These are phyloP conservation scores for Geosmithia morbida DNA, from an alignment of 2,329 filamentous ascomycete species.

Conservation along the genomic window DNA sequence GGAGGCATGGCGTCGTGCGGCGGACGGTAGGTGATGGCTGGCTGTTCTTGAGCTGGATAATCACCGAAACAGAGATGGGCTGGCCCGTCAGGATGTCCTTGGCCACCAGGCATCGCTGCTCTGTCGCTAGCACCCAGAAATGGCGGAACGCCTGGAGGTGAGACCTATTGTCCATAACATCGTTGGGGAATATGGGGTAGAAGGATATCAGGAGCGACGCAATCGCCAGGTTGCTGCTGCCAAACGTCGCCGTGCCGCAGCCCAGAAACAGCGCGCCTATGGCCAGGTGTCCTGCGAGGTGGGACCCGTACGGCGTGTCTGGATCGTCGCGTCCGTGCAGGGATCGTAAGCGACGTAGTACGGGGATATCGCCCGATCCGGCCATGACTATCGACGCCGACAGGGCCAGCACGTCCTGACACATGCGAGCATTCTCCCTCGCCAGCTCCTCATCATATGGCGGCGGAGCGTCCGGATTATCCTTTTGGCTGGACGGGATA, in stretches of 20 bases:
- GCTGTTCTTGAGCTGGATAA: slow-evolving; percentile 41
- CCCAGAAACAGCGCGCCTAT: slow-evolving; percentile 84
- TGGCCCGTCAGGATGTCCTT: slow-evolving; percentile 77
- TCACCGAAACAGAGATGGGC: slow-evolving; percentile 60
- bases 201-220: slow-evolving; percentile 80
- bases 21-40: slow-evolving; percentile 20
- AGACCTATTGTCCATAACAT: slow-evolving; percentile 83
- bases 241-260: slow-evolving; percentile 84
- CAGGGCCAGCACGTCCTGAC: slow-evolving; percentile 75
- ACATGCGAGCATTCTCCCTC: slow-evolving; percentile 73
- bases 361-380: slow-evolving; percentile 75
- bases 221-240: slow-evolving; percentile 74
- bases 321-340: slow-evolving; percentile 77
- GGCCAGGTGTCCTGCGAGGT: slow-evolving; percentile 83
- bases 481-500: slow-evolving; percentile 24
- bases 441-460: slow-evolving; percentile 76
- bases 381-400: slow-evolving; percentile 86
- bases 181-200: slow-evolving; percentile 82
- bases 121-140: slow-evolving; percentile 89
- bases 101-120: slow-evolving; percentile 75
- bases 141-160: slow-evolving; percentile 94
- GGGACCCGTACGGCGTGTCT: slow-evolving; percentile 82
- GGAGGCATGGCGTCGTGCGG: slow-evolving; percentile 41
- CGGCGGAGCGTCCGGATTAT: slow-evolving; percentile 14
- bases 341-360: slow-evolving; percentile 73